Evolutionary conservation across 257 asterid genomes (phyloP).

Genomic region (Nicotiana otophora): DNA sequence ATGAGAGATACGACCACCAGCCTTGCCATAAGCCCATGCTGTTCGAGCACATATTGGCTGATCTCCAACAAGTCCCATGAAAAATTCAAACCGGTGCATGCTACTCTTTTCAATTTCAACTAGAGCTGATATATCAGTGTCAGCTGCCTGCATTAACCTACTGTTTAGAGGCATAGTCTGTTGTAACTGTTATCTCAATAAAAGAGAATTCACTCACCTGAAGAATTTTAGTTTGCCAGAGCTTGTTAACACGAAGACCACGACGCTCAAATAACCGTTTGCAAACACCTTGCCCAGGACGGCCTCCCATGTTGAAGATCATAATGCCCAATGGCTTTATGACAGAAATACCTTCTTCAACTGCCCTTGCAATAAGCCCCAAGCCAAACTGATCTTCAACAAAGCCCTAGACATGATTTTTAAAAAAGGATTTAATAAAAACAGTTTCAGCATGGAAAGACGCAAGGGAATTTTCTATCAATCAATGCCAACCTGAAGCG

Average conservation of each 20-base stretch:
- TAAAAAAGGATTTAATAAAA: not conserved
- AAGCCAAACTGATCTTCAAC: slow-evolving; percentile 99
- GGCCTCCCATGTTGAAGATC: slow-evolving; percentile 99
- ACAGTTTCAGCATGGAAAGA: not conserved
- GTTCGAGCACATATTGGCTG: slow-evolving; percentile 98
- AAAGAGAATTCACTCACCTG: slow-evolving; percentile 46
- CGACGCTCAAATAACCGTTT: slow-evolving; percentile 97
- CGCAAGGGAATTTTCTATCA: not conserved
- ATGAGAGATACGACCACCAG: slow-evolving; percentile 96
- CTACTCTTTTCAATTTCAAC: slow-evolving; percentile 97
- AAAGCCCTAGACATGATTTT: slow-evolving; percentile 60
- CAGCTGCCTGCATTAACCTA: slow-evolving; percentile 80
- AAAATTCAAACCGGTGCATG: slow-evolving; percentile 96
- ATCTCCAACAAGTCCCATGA: slow-evolving; percentile 99
- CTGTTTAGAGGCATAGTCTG: slow-evolving; percentile 20
- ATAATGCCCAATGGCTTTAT: slow-evolving; percentile 93
- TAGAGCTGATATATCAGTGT: slow-evolving; percentile 94
- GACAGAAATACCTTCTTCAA: slow-evolving; percentile 97
- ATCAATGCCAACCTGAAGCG: slow-evolving; percentile 65
- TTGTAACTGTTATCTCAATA: slow-evolving; percentile 9
- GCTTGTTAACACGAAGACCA: slow-evolving; percentile 82
- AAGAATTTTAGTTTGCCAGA: slow-evolving; percentile 98
- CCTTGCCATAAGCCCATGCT: slow-evolving; percentile 97
- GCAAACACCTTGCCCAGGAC: slow-evolving; percentile 97
- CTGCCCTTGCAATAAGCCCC: slow-evolving; percentile 98